A percentile compares a stretch with the other conserved stretches of the same genome.
phyloP scores from a whole-genome alignment of 2,329 filamentous ascomycete genomes.

The Colletotrichum liriopes region DNA sequence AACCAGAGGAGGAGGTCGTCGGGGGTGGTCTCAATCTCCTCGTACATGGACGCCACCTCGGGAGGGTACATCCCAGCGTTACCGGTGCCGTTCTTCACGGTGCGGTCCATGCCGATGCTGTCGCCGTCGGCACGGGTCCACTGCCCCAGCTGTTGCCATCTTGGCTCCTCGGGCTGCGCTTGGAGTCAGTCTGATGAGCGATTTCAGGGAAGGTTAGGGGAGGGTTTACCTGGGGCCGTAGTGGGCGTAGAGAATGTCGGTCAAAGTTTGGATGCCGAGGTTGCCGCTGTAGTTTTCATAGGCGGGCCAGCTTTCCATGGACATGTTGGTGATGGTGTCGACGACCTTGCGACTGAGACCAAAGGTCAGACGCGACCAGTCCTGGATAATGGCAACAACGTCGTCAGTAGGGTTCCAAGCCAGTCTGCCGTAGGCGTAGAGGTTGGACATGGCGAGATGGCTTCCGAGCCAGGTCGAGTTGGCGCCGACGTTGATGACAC shows the following conservation, averaged over 20 bases:
- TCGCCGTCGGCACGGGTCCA: slow-evolving; percentile 77
- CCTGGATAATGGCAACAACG: slow-evolving; percentile 67
- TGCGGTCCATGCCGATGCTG: slow-evolving; percentile 80
- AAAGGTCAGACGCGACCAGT: slow-evolving; percentile 80
- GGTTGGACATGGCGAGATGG: slow-evolving; percentile 79
- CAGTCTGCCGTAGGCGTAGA: slow-evolving; percentile 78
- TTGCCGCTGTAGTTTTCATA: slow-evolving; percentile 82
- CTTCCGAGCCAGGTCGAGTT: slow-evolving; percentile 79
- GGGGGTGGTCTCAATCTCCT: slow-evolving; percentile 74
- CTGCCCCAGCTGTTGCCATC: slow-evolving; percentile 79
- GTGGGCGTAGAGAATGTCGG: slow-evolving; percentile 77
- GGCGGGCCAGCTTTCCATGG: slow-evolving; percentile 78
- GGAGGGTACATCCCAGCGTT: slow-evolving; percentile 77
- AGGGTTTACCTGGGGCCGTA: slow-evolving; percentile 66
- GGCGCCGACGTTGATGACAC: slow-evolving; percentile 77
- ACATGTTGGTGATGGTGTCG: slow-evolving; percentile 73
- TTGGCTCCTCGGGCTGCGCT: slow-evolving; percentile 71
- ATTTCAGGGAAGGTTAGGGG: not conserved
- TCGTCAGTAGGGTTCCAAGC: slow-evolving; percentile 74
- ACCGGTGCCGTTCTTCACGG: slow-evolving; percentile 77
- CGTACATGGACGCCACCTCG: slow-evolving; percentile 71
- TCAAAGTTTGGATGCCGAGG: slow-evolving; percentile 78
- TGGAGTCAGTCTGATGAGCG: not conserved
- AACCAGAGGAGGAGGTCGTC: slow-evolving; percentile 82
- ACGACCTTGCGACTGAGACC: slow-evolving; percentile 68